phyloP scores from a whole-genome alignment of 139 green algal species.

The Chlamydomonas sp. region DNA sequence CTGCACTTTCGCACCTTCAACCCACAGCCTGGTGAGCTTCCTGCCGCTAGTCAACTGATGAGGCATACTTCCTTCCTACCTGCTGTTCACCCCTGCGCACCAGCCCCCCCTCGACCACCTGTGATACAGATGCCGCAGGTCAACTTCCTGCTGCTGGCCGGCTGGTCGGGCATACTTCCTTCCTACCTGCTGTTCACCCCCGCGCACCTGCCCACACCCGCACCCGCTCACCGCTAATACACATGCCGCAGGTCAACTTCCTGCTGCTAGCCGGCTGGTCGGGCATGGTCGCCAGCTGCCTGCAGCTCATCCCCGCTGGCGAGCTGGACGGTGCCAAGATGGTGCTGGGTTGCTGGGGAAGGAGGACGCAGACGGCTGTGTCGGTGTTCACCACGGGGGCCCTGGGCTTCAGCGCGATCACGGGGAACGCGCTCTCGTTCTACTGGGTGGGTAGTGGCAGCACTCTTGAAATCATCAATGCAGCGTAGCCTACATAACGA shows the following conservation, averaged over 20 bases:
- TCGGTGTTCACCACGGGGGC: slow-evolving; percentile 62
- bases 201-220: neutral
- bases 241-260: slow-evolving; percentile 58
- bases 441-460: slow-evolving; percentile 69
- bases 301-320: slow-evolving; percentile 71
- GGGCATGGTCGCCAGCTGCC: slow-evolving; percentile 71
- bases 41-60: slow-evolving; percentile 30
- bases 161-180: too few relatives aligned
- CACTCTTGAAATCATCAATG: too few relatives aligned
- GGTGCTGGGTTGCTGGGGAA: slow-evolving; percentile 50
- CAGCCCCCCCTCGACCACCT: neutral
- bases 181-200: neutral
- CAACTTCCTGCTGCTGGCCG: slow-evolving; percentile 59
- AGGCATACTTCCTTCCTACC: neutral
- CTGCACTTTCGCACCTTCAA: too few relatives aligned
- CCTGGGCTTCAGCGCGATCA: slow-evolving; percentile 61
- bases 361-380: slow-evolving; percentile 55
- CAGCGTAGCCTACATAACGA: too few relatives aligned
- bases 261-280: slow-evolving; percentile 84
- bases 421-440: slow-evolving; percentile 71
- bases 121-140: slow-evolving; percentile 29
- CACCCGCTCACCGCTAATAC: neutral
- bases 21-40: slow-evolving; percentile 54
- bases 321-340: slow-evolving; percentile 79
- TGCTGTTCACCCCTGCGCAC: neutral